Conservation (phyloP, 164 flowering plant genomes). For the Tetracentron sinense region DNA sequence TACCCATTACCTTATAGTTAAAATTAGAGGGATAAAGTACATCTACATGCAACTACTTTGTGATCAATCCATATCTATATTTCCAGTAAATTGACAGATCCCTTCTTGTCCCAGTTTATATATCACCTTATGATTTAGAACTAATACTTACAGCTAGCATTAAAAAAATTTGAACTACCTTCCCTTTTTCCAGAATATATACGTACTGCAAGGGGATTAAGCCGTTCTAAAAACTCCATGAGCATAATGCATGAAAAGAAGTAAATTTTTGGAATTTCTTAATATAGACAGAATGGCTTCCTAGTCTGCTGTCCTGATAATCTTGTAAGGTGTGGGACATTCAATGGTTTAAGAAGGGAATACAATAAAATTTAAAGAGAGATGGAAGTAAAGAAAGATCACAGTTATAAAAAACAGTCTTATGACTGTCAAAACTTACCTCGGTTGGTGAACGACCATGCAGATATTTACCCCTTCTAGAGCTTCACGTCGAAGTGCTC, state of each 20-base stretch:
- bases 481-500: conserved; percentile 95
- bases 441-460: conserved; percentile 98
- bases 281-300: background rate
- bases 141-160: background rate
- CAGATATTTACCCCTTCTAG: conserved; percentile 94
- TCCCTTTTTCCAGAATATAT: background rate
- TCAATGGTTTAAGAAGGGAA: background rate
- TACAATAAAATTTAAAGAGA: background rate
- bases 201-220: background rate
- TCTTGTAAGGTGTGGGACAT: background rate
- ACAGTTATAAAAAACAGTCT: background rate
- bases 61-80: background rate
- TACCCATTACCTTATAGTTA: conserved; percentile 2
- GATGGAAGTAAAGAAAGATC: background rate
- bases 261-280: background rate
- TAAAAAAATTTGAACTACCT: background rate
- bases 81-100: background rate
- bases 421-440: conserved; percentile 36
- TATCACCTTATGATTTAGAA: background rate
- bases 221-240: background rate
- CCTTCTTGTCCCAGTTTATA: background rate
- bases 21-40: background rate
- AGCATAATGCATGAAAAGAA: conserved; percentile 1
- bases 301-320: background rate
- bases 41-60: background rate